Evolutionary conservation across 257 asterid species (phyloP), one percentile per base, ranked within the genome.

Genomic region (Paulownia fortunei): DNA sequence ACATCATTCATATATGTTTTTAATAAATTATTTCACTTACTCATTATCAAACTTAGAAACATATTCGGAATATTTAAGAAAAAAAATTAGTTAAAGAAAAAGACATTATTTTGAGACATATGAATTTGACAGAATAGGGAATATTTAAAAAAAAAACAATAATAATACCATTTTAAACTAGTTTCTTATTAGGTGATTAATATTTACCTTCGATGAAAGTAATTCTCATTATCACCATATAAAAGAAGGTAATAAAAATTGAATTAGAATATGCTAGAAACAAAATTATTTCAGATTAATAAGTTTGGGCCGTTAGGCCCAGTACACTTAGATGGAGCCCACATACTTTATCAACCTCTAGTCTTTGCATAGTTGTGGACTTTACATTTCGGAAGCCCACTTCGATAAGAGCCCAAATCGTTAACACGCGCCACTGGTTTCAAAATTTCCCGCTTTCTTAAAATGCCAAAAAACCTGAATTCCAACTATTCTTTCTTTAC

Each of bases 371-470:
- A n/a, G 5, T 30, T 16, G 2, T 30, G 46, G 46, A 15, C 16
- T 11, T 39, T 4, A 69, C 1, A 0, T 30, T 46, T 30, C 0
- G 5, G 4, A 47, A 59, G 78, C 79, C 82, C 69, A 71, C 15
- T 8, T 1, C 1, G 2, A 61, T 5, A 0, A 0, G 12, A 56
- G 78, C 76, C 81, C 80, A 73, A 55, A 60, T 49, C 10, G 36
- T 26, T 56, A n/a, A 6, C 11, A n/a, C n/a, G 78, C 80, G 83
- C 76, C 75, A 66, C 63, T 39, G 70, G 55, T 75, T 85, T 47
- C 30, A 74, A 82, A 18, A 36, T 58, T 79, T 80, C 85, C 89
- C 89, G 87, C 87, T 74, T 46, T 76, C 10, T 63, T 36, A 23
- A 41, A 49, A 72, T 15, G 19, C 2, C 61, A 26, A 63, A 65